Evolutionary conservation across 495 filamentous ascomycete genomes (phyloP), one percentile per base, ranked within the genome.

Genomic region (Cudoniella acicularis): DNA sequence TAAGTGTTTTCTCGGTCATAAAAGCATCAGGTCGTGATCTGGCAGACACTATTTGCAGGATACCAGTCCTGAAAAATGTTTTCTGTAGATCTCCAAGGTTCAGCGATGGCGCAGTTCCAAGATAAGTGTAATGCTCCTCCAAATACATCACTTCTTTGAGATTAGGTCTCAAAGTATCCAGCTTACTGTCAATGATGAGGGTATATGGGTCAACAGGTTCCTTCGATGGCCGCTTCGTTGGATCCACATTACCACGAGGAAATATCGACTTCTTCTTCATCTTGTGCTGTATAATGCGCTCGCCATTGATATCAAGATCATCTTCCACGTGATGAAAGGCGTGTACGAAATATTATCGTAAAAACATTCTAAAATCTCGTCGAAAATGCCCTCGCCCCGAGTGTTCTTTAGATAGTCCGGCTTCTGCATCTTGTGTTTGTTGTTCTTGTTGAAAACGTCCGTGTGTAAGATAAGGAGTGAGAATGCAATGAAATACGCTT

Each of bases 281-380:
- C 57, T 84, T 87, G 24, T 91, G 84, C 46, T 87, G 83, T 46
- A 85, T 74, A 51, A 90, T 79, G 45, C 89, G 82, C 52, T 92
- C 88, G 9, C 86, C 84, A 59, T 86, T 93, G 60, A 90, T 79
- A 61, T 94, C 89, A 13, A 90, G 69, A 47, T 95, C 91, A 67
- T 98, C 94, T 69, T 98, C 94, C 50, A 96, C 86, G 55, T 93
- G 90, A 98, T 96, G 66, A 98, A 98, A 10, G 94, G 94, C 1
- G 94, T 98, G 62, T 98, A 98, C 9, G 85, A 88, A 64, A 97
- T 96, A 64, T 99, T 99, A 72, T 97, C 94, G 72, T 98, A 99
- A 68, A 98, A 94, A 69, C 92, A 97, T 68, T 89, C 91, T 4
- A 97, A 78, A 24, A 98, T 90, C 54, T 97, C 94, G 55, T 94